Base-by-base conservation (phyloP, 2,329 filamentous ascomycete genomes). In the Pseudocercospora musae region DNA sequence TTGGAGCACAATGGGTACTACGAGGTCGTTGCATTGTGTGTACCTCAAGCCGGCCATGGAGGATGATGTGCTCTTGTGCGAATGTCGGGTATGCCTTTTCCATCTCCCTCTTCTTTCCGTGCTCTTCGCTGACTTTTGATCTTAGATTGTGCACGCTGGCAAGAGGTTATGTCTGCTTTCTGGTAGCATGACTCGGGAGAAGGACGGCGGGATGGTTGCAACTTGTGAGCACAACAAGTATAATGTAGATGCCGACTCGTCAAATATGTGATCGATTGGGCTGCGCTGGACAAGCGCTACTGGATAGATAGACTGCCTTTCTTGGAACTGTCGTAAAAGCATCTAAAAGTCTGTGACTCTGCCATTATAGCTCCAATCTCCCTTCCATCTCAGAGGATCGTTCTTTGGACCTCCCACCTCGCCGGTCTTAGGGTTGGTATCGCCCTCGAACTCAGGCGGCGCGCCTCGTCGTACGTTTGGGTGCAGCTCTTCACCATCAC, bases 401-500 rank as follows among this genome's bases (percentile, higher is more conserved):
- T 96, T 98, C 87, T 98, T 99, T 5, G 95, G 95, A 0, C 95
- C 95, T 5, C 95, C 95, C 10, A 97, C 87, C 82, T 99, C 95
- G 23, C 95, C 95, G 1, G 95, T 99, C 81, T 89, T 89, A 2
- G 95, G 95, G 76, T 99, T 98, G 59, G 82, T 84, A 58, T 98
- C 93, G 62, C 95, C 95, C 69, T 94, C 88, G 71, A 99, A 99
- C 79, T 98, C 94, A 1, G 95, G 93, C 71, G 88, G 85, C 48
- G 92, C 89, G 37, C 94, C 94, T 66, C 87, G 81, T 67, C 89
- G 82, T 61, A 94, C 79, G 74, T 92, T 87, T 0, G 87, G 88
- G 73, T 91, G 88, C 20, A 90, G 75, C 64, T 88, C 84, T 61
- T 88, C 86, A 63, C 86, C 87, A 55, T 85, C 80, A 44, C 83